phyloP scores from a whole-genome alignment of 2,329 filamentous ascomycete genomes.

The Moelleriella libera region DNA sequence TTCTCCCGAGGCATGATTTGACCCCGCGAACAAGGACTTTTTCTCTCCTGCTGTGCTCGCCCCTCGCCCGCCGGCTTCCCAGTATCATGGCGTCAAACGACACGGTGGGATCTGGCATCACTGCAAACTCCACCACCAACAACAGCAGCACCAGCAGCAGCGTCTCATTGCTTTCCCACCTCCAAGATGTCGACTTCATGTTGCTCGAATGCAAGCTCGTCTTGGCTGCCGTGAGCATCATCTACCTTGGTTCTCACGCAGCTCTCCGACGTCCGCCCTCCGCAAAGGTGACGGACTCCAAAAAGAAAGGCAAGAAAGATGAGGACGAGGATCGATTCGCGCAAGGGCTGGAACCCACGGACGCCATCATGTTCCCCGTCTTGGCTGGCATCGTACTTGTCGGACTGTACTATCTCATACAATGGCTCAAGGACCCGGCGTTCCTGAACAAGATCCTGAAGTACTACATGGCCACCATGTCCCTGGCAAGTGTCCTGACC shows the following conservation, averaged over 20 bases:
- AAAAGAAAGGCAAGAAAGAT: conserved; percentile 24
- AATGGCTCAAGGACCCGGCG: conserved; percentile 70
- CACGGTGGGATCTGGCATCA: conserved; percentile 8
- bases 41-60: background rate
- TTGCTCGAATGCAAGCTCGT: conserved; percentile 33
- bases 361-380: conserved; percentile 75
- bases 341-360: conserved; percentile 46
- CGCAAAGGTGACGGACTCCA: conserved; percentile 31
- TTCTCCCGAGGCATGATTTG: background rate
- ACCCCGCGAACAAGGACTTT: background rate
- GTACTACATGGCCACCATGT: conserved; percentile 69
- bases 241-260: conserved; percentile 75
- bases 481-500: conserved; percentile 60
- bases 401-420: conserved; percentile 75
- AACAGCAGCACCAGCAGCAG: conserved; percentile 8
- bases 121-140: conserved; percentile 15
- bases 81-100: conserved; percentile 7
- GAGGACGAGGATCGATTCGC: conserved; percentile 29
- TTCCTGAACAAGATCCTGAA: conserved; percentile 73
- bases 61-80: background rate
- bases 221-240: conserved; percentile 62
- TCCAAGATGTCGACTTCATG: conserved; percentile 25
- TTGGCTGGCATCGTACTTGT: conserved; percentile 59
- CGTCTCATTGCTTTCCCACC: conserved; percentile 13
- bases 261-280: conserved; percentile 73